These are phyloP conservation scores for Erythrobasidium yunnanense DNA, from an alignment of 768 basidiomycete species.

Conservation along the genomic window DNA sequence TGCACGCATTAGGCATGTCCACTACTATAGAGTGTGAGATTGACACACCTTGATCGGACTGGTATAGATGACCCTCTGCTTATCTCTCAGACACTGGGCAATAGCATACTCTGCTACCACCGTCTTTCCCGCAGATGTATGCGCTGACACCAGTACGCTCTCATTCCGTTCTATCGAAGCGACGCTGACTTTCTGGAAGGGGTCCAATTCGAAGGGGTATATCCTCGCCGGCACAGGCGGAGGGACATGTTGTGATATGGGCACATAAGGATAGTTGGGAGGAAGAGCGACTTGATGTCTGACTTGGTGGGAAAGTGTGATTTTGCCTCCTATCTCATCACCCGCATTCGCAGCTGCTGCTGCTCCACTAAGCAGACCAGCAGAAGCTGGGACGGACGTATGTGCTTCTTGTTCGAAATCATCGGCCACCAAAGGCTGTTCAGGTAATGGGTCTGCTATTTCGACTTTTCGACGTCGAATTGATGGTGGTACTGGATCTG, in stretches of 20 bases:
- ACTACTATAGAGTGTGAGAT: neutral
- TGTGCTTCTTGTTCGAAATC: slow-evolving; percentile 27
- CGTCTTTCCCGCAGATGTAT: slow-evolving; percentile 98
- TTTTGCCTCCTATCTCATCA: slow-evolving; percentile 15
- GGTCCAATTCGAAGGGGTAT: slow-evolving; percentile 94
- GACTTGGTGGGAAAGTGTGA: slow-evolving; percentile 27
- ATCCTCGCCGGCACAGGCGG: slow-evolving; percentile 78
- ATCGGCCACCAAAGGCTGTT: slow-evolving; percentile 26
- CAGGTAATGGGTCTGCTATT: slow-evolving; percentile 7
- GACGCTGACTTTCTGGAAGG: slow-evolving; percentile 90
- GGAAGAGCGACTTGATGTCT: slow-evolving; percentile 95
- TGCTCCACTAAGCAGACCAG: no score
- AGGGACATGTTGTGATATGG: slow-evolving; percentile 82
- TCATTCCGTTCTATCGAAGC: slow-evolving; percentile 94
- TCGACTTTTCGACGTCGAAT: neutral
- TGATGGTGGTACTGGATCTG: neutral
- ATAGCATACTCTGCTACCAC: slow-evolving; percentile 99
- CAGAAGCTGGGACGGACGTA: slow-evolving; percentile 18
- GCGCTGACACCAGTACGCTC: slow-evolving; percentile 92
- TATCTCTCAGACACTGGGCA: slow-evolving; percentile 83
- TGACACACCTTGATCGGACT: slow-evolving; percentile 92
- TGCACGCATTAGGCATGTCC: neutral
- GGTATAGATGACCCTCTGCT: slow-evolving; percentile 95
- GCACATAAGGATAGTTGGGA: slow-evolving; percentile 75
- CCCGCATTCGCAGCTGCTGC: neutral